phyloP scores from a whole-genome alignment of 352 stramenopile species.

The Globisporangium okanoganense region DNA sequence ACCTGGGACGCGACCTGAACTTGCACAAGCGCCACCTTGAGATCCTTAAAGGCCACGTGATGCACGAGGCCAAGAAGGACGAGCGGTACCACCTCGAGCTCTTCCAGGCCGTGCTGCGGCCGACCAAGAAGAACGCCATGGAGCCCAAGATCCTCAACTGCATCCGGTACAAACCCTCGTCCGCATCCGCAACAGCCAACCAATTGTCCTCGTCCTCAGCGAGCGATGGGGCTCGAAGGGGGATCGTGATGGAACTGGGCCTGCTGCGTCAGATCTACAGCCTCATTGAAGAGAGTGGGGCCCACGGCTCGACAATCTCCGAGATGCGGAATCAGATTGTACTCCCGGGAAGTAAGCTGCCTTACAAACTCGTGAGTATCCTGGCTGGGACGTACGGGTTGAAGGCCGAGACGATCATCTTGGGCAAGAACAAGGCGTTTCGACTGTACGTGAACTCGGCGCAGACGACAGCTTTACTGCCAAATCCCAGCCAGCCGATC shows the following conservation, averaged over 20 bases:
- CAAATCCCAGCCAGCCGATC: not conserved
- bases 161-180: constrained; percentile 53
- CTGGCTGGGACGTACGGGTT: constrained; percentile 66
- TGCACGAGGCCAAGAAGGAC: constrained; percentile 63
- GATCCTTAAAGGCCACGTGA: constrained; percentile 55
- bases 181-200: not conserved
- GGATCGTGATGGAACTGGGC: constrained; percentile 63
- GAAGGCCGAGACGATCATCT: constrained; percentile 68
- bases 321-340: constrained; percentile 71
- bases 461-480: constrained; percentile 1
- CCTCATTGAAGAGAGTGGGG: constrained; percentile 64
- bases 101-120: constrained; percentile 72
- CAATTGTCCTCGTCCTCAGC: not conserved
- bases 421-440: constrained; percentile 83
- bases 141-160: constrained; percentile 82
- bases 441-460: constrained; percentile 41
- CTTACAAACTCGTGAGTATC: constrained; percentile 72
- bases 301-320: constrained; percentile 64
- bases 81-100: constrained; percentile 59
- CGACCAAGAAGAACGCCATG: constrained; percentile 39
- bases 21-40: constrained; percentile 72
- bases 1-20: constrained; percentile 62
- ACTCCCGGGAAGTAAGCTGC: constrained; percentile 68
- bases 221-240: constrained; percentile 8
- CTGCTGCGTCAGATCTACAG: constrained; percentile 69